phyloP scores from a whole-genome alignment of 2,329 filamentous ascomycete species.

The Coniochaeta pulveracea region DNA sequence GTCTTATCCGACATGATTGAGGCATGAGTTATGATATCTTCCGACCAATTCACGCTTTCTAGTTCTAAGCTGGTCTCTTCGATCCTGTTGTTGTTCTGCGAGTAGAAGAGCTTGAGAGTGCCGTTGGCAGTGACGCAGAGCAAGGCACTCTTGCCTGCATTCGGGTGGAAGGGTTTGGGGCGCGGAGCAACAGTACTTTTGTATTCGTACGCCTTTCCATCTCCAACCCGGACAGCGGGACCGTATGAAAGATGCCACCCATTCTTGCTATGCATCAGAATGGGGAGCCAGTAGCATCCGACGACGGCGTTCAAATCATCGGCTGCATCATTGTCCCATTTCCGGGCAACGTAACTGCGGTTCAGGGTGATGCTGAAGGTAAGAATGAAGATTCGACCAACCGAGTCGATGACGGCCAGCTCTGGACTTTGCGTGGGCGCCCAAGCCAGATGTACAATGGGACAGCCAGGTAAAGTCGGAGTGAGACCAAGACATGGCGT shows the following conservation, averaged over 20 bases:
- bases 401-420: constrained; percentile 70
- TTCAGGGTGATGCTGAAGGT: constrained; percentile 64
- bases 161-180: constrained; percentile 63
- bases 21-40: constrained; percentile 72
- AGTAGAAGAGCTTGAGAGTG: constrained; percentile 63
- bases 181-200: constrained; percentile 54
- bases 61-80: constrained; percentile 64
- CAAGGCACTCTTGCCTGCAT: constrained; percentile 59
- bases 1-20: constrained; percentile 65
- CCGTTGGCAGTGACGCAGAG: constrained; percentile 68
- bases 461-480: constrained; percentile 48
- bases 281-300: constrained; percentile 76
- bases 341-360: constrained; percentile 49
- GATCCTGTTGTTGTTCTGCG: constrained; percentile 61
- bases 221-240: constrained; percentile 51
- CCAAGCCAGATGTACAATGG: constrained; percentile 75
- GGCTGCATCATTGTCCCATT: constrained; percentile 53
- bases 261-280: constrained; percentile 34
- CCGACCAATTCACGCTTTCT: constrained; percentile 58
- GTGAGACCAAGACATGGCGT: constrained; percentile 48
- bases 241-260: constrained; percentile 42
- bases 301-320: constrained; percentile 71
- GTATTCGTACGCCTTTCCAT: constrained; percentile 55
- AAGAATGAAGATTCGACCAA: constrained; percentile 67
- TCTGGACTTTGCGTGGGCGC: constrained; percentile 62